Base-by-base conservation (phyloP, 306 rosid species). In the Crataegus laevigata region DNA sequence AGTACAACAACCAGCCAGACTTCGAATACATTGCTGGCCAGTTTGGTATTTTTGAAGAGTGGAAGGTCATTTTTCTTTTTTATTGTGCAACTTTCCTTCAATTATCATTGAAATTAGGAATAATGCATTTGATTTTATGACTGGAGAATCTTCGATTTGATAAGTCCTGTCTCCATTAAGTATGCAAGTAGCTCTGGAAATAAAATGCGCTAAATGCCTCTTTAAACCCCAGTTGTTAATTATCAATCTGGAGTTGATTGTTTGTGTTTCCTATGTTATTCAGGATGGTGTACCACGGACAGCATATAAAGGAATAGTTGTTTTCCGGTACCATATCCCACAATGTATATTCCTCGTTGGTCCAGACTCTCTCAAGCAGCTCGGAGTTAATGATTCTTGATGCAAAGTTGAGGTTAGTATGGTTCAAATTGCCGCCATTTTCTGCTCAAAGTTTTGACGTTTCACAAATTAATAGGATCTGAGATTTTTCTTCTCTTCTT, bases 251-350 rank as follows among this genome's bases (percentile, higher is more conserved):
- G 59, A 62, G 30, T 29, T 32, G 18, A 55, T 52, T 36, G 38
- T 22, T 81, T 71, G 26, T 28, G 81, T 67, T 78, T 68, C 55
- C 64, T 74, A 75, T 1, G 68, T 75, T 78, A 84, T 79, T 47
- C 84, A 94, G 98, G 98, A 94, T 80, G 97, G 97, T 68, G 82
- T 94, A 76, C 98, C 98, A 40, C 89, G 98, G 86, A 82, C 98
- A 22, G 93, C 98, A 19, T 91, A 91, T 74, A 94, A 90, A 85
- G 96, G 97, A 69, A 86, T 94, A 68, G 97, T 94, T 13, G 94
- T 89, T 87, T 91, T 94, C 88, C 88, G 97, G 72, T 80, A 86
- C 85, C 86, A 86, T 75, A 80, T 82, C 52, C 61, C 85, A 25
- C 85, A 82, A 78, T 91, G 91, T 13, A 30, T 94, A 79, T 90